Percentiles rank a stretch among this genome's conserved stretches.
phyloP scores from a whole-genome alignment of 2,329 filamentous ascomycete species.

The Metarhizium humberi region DNA sequence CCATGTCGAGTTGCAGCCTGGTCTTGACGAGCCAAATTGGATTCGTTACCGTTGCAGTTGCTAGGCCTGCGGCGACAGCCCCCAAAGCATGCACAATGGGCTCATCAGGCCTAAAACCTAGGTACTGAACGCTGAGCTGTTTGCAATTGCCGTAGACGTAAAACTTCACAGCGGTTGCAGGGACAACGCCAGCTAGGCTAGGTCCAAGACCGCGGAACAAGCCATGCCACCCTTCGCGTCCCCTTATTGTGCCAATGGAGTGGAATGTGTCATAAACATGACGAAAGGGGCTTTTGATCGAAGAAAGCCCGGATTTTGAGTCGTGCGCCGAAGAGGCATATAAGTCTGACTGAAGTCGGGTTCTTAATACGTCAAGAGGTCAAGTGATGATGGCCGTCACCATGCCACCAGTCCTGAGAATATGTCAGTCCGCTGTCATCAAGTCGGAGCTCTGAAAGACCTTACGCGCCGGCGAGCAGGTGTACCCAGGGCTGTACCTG shows the following conservation, averaged over 20 bases:
- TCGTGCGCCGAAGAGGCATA: constrained; percentile 34
- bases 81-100: constrained; percentile 23
- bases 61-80: constrained; percentile 53
- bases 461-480: constrained; percentile 75
- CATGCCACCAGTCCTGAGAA: constrained; percentile 65
- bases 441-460: constrained; percentile 7
- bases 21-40: constrained; percentile 71
- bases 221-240: constrained; percentile 57
- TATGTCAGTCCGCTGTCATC: background rate
- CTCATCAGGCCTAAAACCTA: no score
- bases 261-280: constrained; percentile 74
- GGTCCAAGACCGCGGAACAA: constrained; percentile 64
- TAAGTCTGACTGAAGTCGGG: constrained; percentile 77
- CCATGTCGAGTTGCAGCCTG: constrained; percentile 54
- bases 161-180: constrained; percentile 62
- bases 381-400: constrained; percentile 75
- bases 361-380: constrained; percentile 80
- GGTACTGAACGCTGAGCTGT: constrained; percentile 37
- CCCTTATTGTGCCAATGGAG: constrained; percentile 66
- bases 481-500: constrained; percentile 60
- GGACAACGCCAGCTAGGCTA: constrained; percentile 60
- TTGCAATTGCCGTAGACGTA: constrained; percentile 65
- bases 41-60: constrained; percentile 63
- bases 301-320: background rate
- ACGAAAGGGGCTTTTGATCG: background rate